Evolutionary conservation across 139 green algal species (phyloP), one percentile per base, ranked within the genome.

Genomic region (Micromonas pusilla): DNA sequence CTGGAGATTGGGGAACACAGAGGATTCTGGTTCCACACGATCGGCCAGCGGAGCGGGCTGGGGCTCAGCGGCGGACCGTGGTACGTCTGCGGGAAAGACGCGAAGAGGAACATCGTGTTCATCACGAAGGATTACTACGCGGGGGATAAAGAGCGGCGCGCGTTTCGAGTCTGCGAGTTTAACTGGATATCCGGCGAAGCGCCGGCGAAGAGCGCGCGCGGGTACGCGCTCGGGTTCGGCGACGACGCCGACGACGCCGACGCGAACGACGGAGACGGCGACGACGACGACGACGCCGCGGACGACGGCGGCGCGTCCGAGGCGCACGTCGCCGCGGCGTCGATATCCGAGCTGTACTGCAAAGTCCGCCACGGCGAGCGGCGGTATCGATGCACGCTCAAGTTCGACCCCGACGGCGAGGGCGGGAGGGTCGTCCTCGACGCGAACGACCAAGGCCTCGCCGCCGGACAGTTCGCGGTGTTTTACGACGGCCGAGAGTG

Each of bases 11-110:
- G 92, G 2, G 86, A 82, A 64, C 89, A 96, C 70, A 30, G 52
- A 16, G 91, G 95, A 39, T 96, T 94, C 83, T 99, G 95, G 94
- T 98, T 98, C 83, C 90, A 97, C 85, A 99, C 95, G 0, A 87
- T 96, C 45, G 95, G 94, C 1, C 95, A 99, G 83, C 85, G 95
- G 0, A 88, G 89, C 16, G 95, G 94, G 64, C 87, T 99, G 28
- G 81, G 85, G n/a, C 89, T 98, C 66, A 82, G 89, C 5, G 93
- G 90, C 2, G 95, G 95, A 16, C 95, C 95, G 23, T 99, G 95
- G 95, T 81, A 81, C 39, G 76, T 81, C 66, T 19, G 21, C 6
- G 38, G 21, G 3, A 81, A 81, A 32, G 76, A 81, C 53, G 33
- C 52, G 9, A n/a, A 32, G 5, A 78, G 66, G 20, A 81, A 81